phyloP scores from a whole-genome alignment of 805 yeast species.

The Metschnikowia vanudenii region DNA sequence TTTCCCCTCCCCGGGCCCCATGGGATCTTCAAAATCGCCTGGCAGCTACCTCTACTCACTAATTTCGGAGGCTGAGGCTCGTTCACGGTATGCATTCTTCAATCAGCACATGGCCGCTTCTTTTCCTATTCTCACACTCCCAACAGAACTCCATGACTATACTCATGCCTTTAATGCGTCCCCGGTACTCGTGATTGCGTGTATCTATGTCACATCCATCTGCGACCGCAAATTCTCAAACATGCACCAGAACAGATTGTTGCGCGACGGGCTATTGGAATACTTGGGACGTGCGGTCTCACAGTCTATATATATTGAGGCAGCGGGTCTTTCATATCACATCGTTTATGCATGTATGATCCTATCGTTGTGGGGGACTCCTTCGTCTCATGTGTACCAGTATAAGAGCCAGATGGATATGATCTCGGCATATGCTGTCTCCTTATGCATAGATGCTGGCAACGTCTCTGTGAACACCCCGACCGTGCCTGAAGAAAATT shows the following conservation, averaged over 20 bases:
- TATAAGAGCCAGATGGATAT: slow-evolving; percentile 52
- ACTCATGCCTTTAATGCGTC: slow-evolving; percentile 40
- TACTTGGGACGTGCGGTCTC: slow-evolving; percentile 48
- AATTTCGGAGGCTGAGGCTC: slow-evolving; percentile 29
- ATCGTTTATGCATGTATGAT: slow-evolving; percentile 44
- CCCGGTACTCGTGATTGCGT: slow-evolving; percentile 44
- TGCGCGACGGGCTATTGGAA: slow-evolving; percentile 42
- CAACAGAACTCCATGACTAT: slow-evolving; percentile 33
- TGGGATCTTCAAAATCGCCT: background rate
- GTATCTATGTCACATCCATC: slow-evolving; percentile 47
- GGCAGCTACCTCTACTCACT: background rate
- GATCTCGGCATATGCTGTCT: slow-evolving; percentile 43
- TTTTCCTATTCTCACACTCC: slow-evolving; percentile 50
- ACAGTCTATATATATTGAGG: slow-evolving; percentile 39
- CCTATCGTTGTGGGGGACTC: slow-evolving; percentile 52
- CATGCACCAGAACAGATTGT: slow-evolving; percentile 24
- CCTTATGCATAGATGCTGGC: slow-evolving; percentile 51
- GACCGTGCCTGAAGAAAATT: slow-evolving; percentile 18
- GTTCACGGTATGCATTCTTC: slow-evolving; percentile 35
- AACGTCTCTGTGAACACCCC: slow-evolving; percentile 13
- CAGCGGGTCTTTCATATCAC: slow-evolving; percentile 43
- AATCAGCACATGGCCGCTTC: slow-evolving; percentile 38
- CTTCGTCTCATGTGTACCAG: slow-evolving; percentile 51
- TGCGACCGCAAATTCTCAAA: slow-evolving; percentile 32
- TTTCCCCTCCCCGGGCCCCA: too few relatives aligned